Base-by-base conservation (phyloP, 371 early-diverging fungal species). In the Mucor circinelloides region DNA sequence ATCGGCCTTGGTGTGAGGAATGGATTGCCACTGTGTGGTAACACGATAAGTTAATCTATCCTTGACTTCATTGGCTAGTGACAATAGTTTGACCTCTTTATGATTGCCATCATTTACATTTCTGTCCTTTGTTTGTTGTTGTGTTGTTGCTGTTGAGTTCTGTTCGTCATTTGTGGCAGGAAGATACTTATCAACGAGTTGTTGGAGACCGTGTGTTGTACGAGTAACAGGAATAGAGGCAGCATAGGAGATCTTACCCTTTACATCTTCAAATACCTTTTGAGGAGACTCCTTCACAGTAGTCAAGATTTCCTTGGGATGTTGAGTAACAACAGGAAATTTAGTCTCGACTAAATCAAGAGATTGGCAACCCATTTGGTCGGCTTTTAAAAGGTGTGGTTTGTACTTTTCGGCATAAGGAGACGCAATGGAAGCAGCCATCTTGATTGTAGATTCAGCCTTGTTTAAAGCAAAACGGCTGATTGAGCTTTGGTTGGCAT, bases 321-420 rank as follows among this genome's bases (percentile, higher is more conserved):
- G 40, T 74, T 86, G 73, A 30, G 68, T 77, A 50, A 90, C 81
- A 23, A 87, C 83, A 13, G 90, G 89, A 69, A 87, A 85, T 27
- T 74, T 79, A 5, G 72, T 67, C 63, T 90, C 90, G 25, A 92
- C 63, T 19, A 83, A 44, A 62, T 90, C 90, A 27, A 92, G 80
- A 9, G 91, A 89, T 60, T 83, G 76, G 38, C 81, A 79, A 38
- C 88, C 91, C 31, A 89, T 60, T 25, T 85, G 74, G 66, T 90
- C 91, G 13, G 81, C 85, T 28, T 74, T 80, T 48, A 76, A 65
- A 10, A 89, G 68, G 28, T 85, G 84, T 42, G 74, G 69, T 64
- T 86, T 82, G 60, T 86, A 82, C 17, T 76, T 72, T 50, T 68
- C 78, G 32, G 79, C 72, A 71, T 83, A 84, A 42, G 83, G 77